Base-by-base conservation (phyloP, 352 stramenopile species). In the Blastocystis sp. region DNA sequence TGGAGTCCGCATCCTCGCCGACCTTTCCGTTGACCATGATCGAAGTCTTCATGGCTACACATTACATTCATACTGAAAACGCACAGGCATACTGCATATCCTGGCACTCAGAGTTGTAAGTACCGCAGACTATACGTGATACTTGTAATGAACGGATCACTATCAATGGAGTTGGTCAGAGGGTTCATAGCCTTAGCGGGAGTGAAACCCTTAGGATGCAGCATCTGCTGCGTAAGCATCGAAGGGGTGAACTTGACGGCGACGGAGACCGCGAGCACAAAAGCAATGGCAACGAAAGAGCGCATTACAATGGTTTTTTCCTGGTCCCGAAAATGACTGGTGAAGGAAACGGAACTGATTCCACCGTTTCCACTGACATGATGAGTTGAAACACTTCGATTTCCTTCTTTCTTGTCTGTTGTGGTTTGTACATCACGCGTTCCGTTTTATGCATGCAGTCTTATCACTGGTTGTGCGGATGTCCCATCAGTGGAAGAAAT, bases 1-100 rank as follows among this genome's bases (percentile, higher is more conserved):
- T 3, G 14, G 1, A 42, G 34, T 34, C 38, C 24, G 74, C 52
- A 43, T 48, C 4, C 34, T 68, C 14, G 34, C 43, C 34, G 48
- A 54, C 54, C 21, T 19, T 21, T 21, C 74, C 74, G 9, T 66
- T 19, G 48, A 84, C 65, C 9, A 38, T 24, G 3, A 19, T 7
- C 9, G 10, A 34, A 21, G 38, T 84, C 9, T n/a, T 69, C n/a
- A 40, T 77, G 43, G 38, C 66, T 77, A 77, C 7, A 21, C n/a
- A 1, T 34, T 61, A n/a, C 57, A 10, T 28, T 34, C 2, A n/a
- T 6, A 40, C 19, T 14, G 7, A 59, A 61, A 3, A 40, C 38
- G 1, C 60, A 77, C 66, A 28, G 21, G 34, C 54, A 57, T 40
- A 77, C 1, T 77, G 34, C 7, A 40, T 61, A n/a, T 38, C 17